Evolutionary conservation across 345 rosid species (phyloP).

Genomic region (Schrenkiella parvula): DNA sequence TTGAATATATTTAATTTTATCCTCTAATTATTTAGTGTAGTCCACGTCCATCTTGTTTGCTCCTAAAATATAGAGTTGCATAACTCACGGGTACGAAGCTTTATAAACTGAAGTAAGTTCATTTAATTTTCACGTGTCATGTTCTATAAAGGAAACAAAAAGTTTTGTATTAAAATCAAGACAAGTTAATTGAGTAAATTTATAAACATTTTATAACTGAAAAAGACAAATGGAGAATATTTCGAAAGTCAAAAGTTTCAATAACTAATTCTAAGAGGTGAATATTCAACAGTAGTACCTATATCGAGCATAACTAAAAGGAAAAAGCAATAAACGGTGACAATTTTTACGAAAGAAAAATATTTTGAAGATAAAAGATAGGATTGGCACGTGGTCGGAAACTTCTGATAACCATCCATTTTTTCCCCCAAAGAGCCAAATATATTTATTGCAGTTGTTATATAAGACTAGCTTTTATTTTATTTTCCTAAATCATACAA

Average conservation of each 20-base stretch:
- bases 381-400: not conserved
- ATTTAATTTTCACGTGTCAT: slow-evolving; percentile 17
- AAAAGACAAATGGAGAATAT: not conserved
- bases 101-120: not conserved
- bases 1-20: not conserved
- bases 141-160: not conserved
- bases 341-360: not conserved
- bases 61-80: not conserved
- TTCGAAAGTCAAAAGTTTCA: not conserved
- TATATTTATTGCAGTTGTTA: not conserved
- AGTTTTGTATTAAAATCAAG: not conserved
- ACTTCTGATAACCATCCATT: slow-evolving; percentile 24
- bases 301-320: not conserved
- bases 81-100: slow-evolving; percentile 18
- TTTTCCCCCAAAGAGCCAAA: not conserved
- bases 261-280: not conserved
- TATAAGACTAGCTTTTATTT: too few species aligned
- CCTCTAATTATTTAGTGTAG: not conserved
- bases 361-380: slow-evolving; percentile 3
- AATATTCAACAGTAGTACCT: slow-evolving; percentile 9
- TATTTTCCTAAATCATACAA: not conserved
- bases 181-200: not conserved
- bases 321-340: not conserved
- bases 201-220: not conserved
- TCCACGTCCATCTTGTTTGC: slow-evolving; percentile 1